Base-by-base conservation (phyloP, 495 filamentous ascomycete genomes). In the Parachaetomium inaequale region DNA sequence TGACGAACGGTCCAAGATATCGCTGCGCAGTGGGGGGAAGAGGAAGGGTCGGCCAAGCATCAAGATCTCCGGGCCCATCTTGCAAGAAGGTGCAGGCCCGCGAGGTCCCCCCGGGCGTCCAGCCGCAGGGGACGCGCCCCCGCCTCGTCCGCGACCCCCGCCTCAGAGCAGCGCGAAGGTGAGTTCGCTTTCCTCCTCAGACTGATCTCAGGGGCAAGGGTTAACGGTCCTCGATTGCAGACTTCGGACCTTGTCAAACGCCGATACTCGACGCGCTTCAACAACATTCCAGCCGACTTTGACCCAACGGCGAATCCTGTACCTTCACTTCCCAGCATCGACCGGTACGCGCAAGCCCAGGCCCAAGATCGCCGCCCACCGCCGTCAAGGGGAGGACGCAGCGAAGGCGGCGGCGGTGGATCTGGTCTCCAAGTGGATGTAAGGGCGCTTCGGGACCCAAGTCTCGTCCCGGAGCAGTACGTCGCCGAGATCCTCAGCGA, bases 201-300 rank as follows among this genome's bases (percentile, higher is more conserved):
- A 58, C 25, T 26, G 7, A 32, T 47, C 25, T 29, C 34, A 32
- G 42, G 14, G 14, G 29, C 32, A 52, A 46, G 42, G n/a, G 19
- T 50, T 69, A 56, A 69, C 64, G 14, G 47, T 26, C 43, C 23
- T 28, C 26, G 46, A 17, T 62, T 55, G 45, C 51, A 90, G 77
- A 96, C 93, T 4, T 87, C 91, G 23, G 95, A 99, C 74, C 79
- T 98, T 52, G 95, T 99, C 53, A 98, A 98, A 76, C 81, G 90
- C 60, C 81, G 94, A 58, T 98, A 97, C 74, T 98, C 94, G 19
- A 92, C 92, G 31, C 84, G 93, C 54, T 96, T 96, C 72, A 90
- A 90, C 65, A 84, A 88, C 54, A 75, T 87, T 12, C 89, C 89
- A 0, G 68, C 70, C 45, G 88, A 92, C 63, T 90, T 88, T 66